Evolutionary conservation across 345 rosid genomes (phyloP).

Genomic region (Bruguiera parviflora): DNA sequence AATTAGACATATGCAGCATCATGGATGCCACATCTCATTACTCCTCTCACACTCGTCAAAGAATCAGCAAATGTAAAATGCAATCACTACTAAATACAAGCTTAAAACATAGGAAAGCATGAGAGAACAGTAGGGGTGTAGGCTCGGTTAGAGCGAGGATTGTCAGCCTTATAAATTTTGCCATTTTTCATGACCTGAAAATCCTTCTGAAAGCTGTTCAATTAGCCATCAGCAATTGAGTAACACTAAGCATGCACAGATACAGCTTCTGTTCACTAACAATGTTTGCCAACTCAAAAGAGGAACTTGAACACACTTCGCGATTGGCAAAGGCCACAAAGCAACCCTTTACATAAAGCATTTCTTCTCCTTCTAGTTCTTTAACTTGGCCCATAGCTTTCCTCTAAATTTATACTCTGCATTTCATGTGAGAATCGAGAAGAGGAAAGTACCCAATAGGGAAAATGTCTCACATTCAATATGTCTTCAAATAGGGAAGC

Average conservation of each 20-base stretch:
- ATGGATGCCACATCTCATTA: background rate
- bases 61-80: too few species aligned
- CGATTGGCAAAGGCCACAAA: background rate
- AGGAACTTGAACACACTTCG: background rate
- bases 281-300: background rate
- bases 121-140: background rate
- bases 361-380: background rate
- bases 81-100: background rate
- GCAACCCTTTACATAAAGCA: background rate
- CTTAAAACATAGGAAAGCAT: background rate
- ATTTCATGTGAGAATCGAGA: constrained; percentile 6
- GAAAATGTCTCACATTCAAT: too few species aligned
- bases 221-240: too few species aligned
- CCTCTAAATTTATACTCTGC: background rate
- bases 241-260: too few species aligned
- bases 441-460: background rate
- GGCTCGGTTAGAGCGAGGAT: too few species aligned
- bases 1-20: background rate
- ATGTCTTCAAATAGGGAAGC: background rate
- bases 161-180: too few species aligned
- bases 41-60: background rate
- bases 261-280: background rate
- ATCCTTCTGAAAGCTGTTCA: too few species aligned
- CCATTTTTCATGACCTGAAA: too few species aligned
- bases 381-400: background rate